Percentiles rank a stretch among this genome's conserved stretches.
These are phyloP conservation scores for Curvularia hawaiiensis DNA, from an alignment of 2,329 filamentous ascomycete species.

Conservation along the genomic window DNA sequence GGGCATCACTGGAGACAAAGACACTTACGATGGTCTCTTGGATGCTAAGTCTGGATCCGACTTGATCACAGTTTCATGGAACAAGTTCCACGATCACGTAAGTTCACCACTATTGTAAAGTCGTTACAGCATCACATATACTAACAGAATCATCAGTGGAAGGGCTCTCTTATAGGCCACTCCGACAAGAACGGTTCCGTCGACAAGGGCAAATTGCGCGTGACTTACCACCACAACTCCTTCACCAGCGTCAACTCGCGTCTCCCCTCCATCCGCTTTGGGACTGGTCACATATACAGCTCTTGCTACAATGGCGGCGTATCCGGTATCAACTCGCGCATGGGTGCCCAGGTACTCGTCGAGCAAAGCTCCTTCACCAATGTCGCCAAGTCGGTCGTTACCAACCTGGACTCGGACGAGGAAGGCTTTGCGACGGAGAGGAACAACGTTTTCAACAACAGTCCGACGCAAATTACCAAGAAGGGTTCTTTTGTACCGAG, in stretches of 20 bases:
- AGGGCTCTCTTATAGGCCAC: conserved; percentile 63
- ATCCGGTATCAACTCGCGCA: conserved; percentile 51
- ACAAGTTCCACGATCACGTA: conserved; percentile 60
- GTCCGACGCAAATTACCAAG: conserved; percentile 51
- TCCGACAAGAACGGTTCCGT: conserved; percentile 33
- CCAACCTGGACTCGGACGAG: conserved; percentile 60
- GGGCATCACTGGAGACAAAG: conserved; percentile 38
- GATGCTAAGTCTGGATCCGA: conserved; percentile 68
- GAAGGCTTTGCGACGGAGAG: conserved; percentile 55
- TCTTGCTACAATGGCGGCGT: conserved; percentile 47
- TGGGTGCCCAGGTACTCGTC: conserved; percentile 52
- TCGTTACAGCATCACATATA: background rate
- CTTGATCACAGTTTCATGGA: conserved; percentile 61
- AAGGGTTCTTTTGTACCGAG: conserved; percentile 59
- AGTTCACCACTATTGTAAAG: conserved; percentile 3
- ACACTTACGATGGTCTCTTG: conserved; percentile 51
- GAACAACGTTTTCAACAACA: conserved; percentile 52
- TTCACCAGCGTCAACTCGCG: conserved; percentile 69
- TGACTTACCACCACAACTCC: conserved; percentile 72
- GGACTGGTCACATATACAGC: conserved; percentile 67
- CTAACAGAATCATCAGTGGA: conserved; percentile 50
- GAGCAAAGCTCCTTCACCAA: conserved; percentile 61
- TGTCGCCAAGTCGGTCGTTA: conserved; percentile 62
- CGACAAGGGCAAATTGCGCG: conserved; percentile 65
- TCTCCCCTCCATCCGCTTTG: conserved; percentile 67